Conservation (phyloP, 2,329 filamentous ascomycete genomes). For the Penicillium sp. region DNA sequence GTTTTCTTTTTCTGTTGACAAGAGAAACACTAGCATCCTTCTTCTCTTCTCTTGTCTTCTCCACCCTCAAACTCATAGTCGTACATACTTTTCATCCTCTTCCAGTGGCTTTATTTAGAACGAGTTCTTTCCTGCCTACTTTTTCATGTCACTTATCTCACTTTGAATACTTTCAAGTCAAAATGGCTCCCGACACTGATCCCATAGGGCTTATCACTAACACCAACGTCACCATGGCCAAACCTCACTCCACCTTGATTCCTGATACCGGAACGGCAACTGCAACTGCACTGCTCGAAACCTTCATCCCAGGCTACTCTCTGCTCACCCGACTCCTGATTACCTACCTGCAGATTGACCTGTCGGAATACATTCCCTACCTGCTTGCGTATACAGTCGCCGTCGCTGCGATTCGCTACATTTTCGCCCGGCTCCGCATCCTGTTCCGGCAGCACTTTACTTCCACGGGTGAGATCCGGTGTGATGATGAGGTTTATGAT, state of each 20-base stretch:
- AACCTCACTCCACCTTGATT: constrained; percentile 9
- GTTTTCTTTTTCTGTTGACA: background rate
- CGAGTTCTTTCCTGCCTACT: too few relatives aligned
- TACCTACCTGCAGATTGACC: constrained; percentile 64
- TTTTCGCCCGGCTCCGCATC: constrained; percentile 53
- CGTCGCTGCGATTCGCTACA: constrained; percentile 59
- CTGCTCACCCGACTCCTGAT: constrained; percentile 59
- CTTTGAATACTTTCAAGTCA: too few relatives aligned
- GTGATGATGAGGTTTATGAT: constrained; percentile 74
- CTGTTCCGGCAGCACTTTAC: constrained; percentile 62
- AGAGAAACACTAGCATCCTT: background rate
- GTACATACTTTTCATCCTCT: too few relatives aligned
- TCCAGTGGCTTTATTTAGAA: too few relatives aligned
- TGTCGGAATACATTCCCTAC: constrained; percentile 66
- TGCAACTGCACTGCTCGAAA: constrained; percentile 55
- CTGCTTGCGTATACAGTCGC: constrained; percentile 58
- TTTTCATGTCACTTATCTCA: too few relatives aligned
- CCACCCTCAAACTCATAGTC: too few relatives aligned
- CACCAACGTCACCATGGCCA: constrained; percentile 24
- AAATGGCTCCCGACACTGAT: too few relatives aligned
- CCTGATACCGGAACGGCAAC: constrained; percentile 23
- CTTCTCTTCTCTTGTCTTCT: too few relatives aligned
- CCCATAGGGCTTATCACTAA: too few relatives aligned
- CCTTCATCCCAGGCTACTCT: constrained; percentile 70
- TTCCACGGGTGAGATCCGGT: constrained; percentile 68